These are phyloP conservation scores for Lactifluus piperatus DNA, from an alignment of 768 basidiomycete species.

Conservation along the genomic window DNA sequence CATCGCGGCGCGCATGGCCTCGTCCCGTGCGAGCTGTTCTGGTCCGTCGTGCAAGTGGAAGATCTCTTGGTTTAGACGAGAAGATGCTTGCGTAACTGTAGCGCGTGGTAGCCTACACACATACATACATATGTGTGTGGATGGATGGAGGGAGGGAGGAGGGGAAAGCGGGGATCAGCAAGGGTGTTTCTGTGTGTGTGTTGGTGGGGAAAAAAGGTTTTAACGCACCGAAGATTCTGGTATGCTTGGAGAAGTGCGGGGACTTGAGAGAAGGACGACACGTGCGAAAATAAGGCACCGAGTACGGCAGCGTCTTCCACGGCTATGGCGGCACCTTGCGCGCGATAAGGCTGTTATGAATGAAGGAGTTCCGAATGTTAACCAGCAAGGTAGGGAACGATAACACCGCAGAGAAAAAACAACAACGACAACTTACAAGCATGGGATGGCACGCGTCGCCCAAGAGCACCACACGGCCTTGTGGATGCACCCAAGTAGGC, in stretches of 20 bases:
- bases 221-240: slow-evolving; percentile 35
- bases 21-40: slow-evolving; percentile 43
- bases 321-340: slow-evolving; percentile 37
- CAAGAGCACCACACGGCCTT: slow-evolving; percentile 29
- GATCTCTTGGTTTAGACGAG: slow-evolving; percentile 41
- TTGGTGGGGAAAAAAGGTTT: background rate
- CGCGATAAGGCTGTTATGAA: slow-evolving; percentile 31
- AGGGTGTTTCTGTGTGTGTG: background rate
- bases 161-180: too few species aligned
- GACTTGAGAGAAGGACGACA: slow-evolving; percentile 37
- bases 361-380: too few species aligned
- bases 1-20: slow-evolving; percentile 42
- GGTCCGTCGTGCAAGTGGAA: slow-evolving; percentile 52
- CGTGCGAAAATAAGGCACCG: slow-evolving; percentile 38
- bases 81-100: slow-evolving; percentile 39
- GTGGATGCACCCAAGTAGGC: slow-evolving; percentile 31
- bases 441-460: slow-evolving; percentile 39
- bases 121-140: background rate
- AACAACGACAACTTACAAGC: slow-evolving; percentile 28
- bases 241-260: slow-evolving; percentile 41
- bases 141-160: too few species aligned
- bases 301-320: slow-evolving; percentile 45
- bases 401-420: background rate
- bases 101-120: slow-evolving; percentile 32
- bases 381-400: too few species aligned